Evolutionary conservation across 2,329 filamentous ascomycete genomes (phyloP), one percentile per base, ranked within the genome.

Genomic region (Hirsutella rhossiliensis): DNA sequence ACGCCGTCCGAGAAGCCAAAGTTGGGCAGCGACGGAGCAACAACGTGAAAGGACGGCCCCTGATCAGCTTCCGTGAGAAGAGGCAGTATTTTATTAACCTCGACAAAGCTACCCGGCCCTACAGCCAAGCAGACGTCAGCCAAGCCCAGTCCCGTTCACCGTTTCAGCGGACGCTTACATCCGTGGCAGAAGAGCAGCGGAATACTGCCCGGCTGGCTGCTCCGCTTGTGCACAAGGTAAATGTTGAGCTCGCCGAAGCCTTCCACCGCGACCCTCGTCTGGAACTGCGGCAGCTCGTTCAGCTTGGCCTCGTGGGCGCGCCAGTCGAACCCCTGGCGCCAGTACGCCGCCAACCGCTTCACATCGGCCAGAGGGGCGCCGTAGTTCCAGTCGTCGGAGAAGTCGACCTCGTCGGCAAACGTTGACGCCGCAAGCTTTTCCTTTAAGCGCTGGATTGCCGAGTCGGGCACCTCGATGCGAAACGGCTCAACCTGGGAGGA

Each of bases 71-170:
- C 55, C 0, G 60, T 60, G 12, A 75, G 59, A 0, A 68, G 60
- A 1, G 67, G 68, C 6, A 87, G 63, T 38, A 86, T 62, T 53
- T 82, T 84, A 18, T 64, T 61, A 2, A 78, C 78, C 60, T 87
- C 82, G 39, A 82, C 56, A 55, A 84, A 85, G 49, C 74, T 80
- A 1, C 83, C 82, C 0, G 83, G 83, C 76, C 78, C 59, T 62
- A 29, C 5, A 11, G 8, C 38, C 19, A 28, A 3, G 6, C 3
- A 8, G 9, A n/a, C 34, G 34, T 15, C 3, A 15, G 17, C 4
- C 18, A 13, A 17, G 27, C 3, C 13, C 20, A 27, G 30, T 8
- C 30, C 11, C 11, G 15, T 4, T 15, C 15, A 18, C 15, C 34
- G 18, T 15, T 4, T 36, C 34, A 5, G 8, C 13, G 23, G 34